Evolutionary conservation across 225 moss, liverwort and hornwort genomes (phyloP), one percentile per base, ranked within the genome.

Genomic region (Rhytidiadelphus loreus): DNA sequence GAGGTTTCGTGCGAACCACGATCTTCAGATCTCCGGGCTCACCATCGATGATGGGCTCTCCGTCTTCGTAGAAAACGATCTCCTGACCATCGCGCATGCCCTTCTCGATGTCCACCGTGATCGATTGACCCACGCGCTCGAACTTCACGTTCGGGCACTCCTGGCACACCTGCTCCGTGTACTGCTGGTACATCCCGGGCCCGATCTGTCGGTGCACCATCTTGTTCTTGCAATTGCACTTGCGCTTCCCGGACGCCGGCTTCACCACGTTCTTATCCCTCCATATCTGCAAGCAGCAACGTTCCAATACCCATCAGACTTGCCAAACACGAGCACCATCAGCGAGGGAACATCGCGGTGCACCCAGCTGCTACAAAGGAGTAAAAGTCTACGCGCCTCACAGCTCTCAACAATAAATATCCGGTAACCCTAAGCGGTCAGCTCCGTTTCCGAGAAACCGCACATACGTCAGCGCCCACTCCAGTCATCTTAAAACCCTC

Each of bases 81-180:
- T 99, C 97, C 76, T 99, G 97, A 41, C 98, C 98, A 76, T 99
- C 95, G 68, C 90, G 90, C 97, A 97, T 96, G 39, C 98, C 98
- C 83, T 92, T 96, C 93, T 99, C 98, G 39, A 99, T 91, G 65
- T 99, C 98, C 33, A 99, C 92, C 35, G 92, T 95, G 11, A 99
- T 71, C 24, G 90, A 89, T 37, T 91, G 69, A 46, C 97, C 98
- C 86, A 95, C 95, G 73, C 98, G 97, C 96, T 96, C 98, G 83
- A 97, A 97, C 93, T 97, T 98, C 88, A 98, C 88, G 85, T 98
- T 98, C 53, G 97, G 97, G 60, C 98, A 98, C 87, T 98, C 98
- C 63, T 98, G 94, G 74, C 98, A 98, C 41, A 97, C 97, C 91
- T 97, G 97, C 85, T 97, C 96, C 66, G 98, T 98, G 82, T 96